These are phyloP conservation scores for Beta macrorhiza DNA, from an alignment of 179 eudicot species.

Conservation along the genomic window DNA sequence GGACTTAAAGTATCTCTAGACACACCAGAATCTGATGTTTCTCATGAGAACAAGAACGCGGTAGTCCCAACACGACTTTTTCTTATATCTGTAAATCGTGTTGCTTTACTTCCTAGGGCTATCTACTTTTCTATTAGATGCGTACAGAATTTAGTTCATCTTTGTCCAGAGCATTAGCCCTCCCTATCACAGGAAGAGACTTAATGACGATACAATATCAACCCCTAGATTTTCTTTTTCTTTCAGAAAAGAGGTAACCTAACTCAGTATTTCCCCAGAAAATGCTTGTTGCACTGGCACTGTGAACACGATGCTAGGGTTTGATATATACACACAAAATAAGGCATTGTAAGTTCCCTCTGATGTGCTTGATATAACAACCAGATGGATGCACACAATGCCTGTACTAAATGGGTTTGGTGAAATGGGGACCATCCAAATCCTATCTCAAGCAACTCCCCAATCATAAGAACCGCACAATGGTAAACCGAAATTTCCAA, in stretches of 20 bases:
- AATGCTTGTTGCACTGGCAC: not conserved
- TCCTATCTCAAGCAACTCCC: too few species aligned
- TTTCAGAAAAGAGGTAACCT: too few species aligned
- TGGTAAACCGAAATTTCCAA: too few species aligned
- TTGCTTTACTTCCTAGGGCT: not conserved
- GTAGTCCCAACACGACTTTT: slow-evolving; percentile 23
- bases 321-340: too few species aligned
- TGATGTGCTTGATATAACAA: too few species aligned
- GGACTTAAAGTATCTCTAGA: slow-evolving; percentile 23
- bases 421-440: too few species aligned
- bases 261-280: not conserved
- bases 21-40: slow-evolving; percentile 40
- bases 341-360: too few species aligned
- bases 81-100: not conserved
- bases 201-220: too few species aligned
- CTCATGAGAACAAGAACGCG: slow-evolving; percentile 31
- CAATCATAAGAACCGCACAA: too few species aligned
- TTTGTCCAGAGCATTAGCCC: not conserved
- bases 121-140: not conserved
- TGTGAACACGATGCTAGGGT: not conserved
- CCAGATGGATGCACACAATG: too few species aligned
- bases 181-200: not conserved
- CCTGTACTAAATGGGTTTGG: too few species aligned
- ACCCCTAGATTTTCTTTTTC: not conserved
- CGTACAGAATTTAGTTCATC: not conserved